A percentile compares a stretch with the other conserved stretches of the same genome.
Conservation (phyloP, 768 basidiomycete species). For the Gautieria morchelliformis region DNA sequence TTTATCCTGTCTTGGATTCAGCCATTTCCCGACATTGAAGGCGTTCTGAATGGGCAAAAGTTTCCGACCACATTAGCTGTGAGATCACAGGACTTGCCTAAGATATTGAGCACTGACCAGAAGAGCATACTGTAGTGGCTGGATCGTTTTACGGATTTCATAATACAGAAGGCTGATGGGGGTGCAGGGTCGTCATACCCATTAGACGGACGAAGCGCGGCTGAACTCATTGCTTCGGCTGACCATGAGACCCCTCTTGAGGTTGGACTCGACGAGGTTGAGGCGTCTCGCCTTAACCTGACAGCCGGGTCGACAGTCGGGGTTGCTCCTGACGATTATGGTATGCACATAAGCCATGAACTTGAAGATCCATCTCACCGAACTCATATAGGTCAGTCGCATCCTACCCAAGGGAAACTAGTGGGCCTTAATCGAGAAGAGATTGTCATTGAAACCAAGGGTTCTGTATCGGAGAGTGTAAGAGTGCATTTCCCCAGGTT, state of each 20-base stretch:
- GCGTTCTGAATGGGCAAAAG: constrained; percentile 25
- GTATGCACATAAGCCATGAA: constrained; percentile 18
- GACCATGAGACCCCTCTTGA: neutral
- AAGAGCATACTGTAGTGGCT: neutral
- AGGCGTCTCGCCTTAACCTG: constrained; percentile 35
- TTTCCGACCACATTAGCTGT: constrained; percentile 37
- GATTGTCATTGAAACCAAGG: constrained; percentile 35
- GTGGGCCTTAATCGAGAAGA: constrained; percentile 41
- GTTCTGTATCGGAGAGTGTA: constrained; percentile 13
- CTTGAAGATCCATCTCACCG: constrained; percentile 9
- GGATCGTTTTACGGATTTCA: neutral
- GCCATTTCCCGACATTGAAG: constrained; percentile 24
- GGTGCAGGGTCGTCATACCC: neutral
- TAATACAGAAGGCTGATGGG: neutral
- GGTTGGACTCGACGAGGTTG: constrained; percentile 37
- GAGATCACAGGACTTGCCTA: constrained; percentile 12
- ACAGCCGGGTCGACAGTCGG: constrained; percentile 29
- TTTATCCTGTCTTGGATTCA: constrained; percentile 39
- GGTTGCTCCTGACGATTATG: constrained; percentile 40
- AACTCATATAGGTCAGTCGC: neutral
- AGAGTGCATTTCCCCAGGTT: constrained; percentile 46
- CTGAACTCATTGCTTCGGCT: neutral
- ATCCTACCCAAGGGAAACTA: constrained; percentile 38
- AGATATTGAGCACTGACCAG: neutral
- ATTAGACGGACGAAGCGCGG: neutral